Evolutionary conservation across 345 rosid species (phyloP).

Genomic region (Brassica nigra): DNA sequence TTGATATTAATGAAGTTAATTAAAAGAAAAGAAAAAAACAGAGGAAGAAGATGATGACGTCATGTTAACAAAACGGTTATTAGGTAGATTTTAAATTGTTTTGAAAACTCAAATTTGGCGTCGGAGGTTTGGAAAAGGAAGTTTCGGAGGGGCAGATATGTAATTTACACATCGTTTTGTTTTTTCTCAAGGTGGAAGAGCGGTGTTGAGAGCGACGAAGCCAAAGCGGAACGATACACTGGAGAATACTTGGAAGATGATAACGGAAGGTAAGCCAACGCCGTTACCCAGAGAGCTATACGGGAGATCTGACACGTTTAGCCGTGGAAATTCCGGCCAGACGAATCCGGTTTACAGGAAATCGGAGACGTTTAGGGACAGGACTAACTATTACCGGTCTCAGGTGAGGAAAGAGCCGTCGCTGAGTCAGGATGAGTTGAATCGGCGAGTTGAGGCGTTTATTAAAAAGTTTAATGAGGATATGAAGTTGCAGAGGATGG

Average conservation of each 20-base stretch:
- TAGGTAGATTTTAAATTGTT: conserved; percentile 2
- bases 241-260: conserved; percentile 82
- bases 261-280: conserved; percentile 69
- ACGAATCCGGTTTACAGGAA: conserved; percentile 44
- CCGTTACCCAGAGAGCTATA: conserved; percentile 63
- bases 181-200: conserved; percentile 23
- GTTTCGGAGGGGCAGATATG: neutral
- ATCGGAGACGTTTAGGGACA: conserved; percentile 70
- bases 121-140: conserved; percentile 11
- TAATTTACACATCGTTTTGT: neutral
- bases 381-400: conserved; percentile 53
- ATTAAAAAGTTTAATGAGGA: conserved; percentile 77
- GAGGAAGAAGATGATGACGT: conserved; percentile 18
- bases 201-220: conserved; percentile 30
- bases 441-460: conserved; percentile 79
- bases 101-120: conserved; percentile 36
- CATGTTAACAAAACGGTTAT: conserved; percentile 25
- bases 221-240: conserved; percentile 62
- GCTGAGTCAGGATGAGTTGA: conserved; percentile 81
- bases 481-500: conserved; percentile 82
- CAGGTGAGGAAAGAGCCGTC: conserved; percentile 61
- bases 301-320: conserved; percentile 61
- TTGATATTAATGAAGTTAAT: neutral
- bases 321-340: conserved; percentile 25
- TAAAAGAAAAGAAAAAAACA: neutral